phyloP scores from a whole-genome alignment of 495 filamentous ascomycete genomes.

The Diplogelasinospora grovesii region DNA sequence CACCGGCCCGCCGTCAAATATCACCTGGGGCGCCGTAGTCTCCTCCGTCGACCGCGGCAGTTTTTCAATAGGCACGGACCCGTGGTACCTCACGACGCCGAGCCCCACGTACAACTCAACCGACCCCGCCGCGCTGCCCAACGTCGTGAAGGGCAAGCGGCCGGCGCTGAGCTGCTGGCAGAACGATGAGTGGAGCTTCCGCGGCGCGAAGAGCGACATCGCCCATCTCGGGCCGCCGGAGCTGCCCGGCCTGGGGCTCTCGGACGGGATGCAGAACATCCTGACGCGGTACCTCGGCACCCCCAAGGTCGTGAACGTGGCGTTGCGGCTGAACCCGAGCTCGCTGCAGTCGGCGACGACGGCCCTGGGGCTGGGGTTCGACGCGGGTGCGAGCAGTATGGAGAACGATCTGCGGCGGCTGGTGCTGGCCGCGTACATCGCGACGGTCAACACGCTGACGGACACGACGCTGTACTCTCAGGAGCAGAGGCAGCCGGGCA shows the following conservation, averaged over 20 bases:
- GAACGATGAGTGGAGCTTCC: slow-evolving; percentile 24
- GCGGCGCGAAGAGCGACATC: slow-evolving; percentile 15
- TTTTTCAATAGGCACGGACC: slow-evolving; percentile 23
- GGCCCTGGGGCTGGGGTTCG: slow-evolving; percentile 16
- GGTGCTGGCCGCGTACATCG: slow-evolving; percentile 24
- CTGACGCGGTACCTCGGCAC: slow-evolving; percentile 11
- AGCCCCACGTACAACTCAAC: neutral
- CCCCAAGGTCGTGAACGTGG: slow-evolving; percentile 22
- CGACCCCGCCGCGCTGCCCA: slow-evolving; percentile 3
- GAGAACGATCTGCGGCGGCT: slow-evolving; percentile 25
- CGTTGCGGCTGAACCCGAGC: slow-evolving; percentile 17
- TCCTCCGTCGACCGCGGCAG: slow-evolving; percentile 26
- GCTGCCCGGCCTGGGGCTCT: slow-evolving; percentile 14
- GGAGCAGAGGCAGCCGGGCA: slow-evolving; percentile 1
- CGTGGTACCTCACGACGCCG: slow-evolving; percentile 33
- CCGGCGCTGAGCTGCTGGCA: slow-evolving; percentile 32
- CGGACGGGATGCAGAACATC: slow-evolving; percentile 11
- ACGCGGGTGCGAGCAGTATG: slow-evolving; percentile 24
- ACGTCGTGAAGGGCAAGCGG: slow-evolving; percentile 13
- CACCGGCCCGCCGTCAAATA: slow-evolving; percentile 14
- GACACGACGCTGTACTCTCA: slow-evolving; percentile 24
- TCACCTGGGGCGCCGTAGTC: slow-evolving; percentile 22
- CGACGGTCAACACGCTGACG: slow-evolving; percentile 25
- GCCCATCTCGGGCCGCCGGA: slow-evolving; percentile 7
- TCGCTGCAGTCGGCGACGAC: slow-evolving; percentile 25